Percentiles rank a stretch among this genome's conserved stretches.
These are phyloP conservation scores for Naganishia vaughanmartiniae DNA, from an alignment of 768 basidiomycete genomes.

Conservation along the genomic window DNA sequence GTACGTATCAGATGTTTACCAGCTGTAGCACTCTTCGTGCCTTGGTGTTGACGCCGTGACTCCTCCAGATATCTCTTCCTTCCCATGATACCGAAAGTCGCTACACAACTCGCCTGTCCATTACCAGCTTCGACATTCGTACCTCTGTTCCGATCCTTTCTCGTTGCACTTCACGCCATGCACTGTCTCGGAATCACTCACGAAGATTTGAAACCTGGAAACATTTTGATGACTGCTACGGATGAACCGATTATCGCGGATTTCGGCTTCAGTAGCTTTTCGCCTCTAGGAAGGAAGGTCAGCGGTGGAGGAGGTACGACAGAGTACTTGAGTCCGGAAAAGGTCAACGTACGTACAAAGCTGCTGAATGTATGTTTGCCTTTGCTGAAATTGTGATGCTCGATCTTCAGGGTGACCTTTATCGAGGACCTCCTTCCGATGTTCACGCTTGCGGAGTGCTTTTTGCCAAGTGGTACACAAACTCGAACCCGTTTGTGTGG, in stretches of 20 bases:
- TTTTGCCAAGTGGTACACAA: constrained; percentile 39
- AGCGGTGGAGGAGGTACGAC: constrained; percentile 46
- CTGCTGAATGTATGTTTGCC: not conserved
- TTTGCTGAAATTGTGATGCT: not conserved
- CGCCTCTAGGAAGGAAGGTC: constrained; percentile 34
- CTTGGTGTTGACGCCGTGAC: not conserved
- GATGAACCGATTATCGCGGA: constrained; percentile 43
- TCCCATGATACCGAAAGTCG: constrained; percentile 29
- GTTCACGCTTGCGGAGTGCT: constrained; percentile 50
- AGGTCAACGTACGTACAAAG: constrained; percentile 37
- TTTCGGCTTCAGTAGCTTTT: constrained; percentile 49
- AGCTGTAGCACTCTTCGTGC: not conserved
- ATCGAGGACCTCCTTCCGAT: constrained; percentile 43
- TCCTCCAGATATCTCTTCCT: constrained; percentile 44
- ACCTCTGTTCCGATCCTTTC: constrained; percentile 44
- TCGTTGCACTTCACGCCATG: constrained; percentile 38
- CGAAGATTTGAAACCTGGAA: constrained; percentile 56
- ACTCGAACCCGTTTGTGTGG: constrained; percentile 40
- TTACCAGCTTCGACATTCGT: constrained; percentile 31
- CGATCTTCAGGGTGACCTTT: constrained; percentile 32
- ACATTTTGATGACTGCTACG: constrained; percentile 53
- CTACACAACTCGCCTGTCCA: constrained; percentile 25
- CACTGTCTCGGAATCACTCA: constrained; percentile 55
- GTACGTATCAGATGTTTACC: constrained; percentile 34
- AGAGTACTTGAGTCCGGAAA: constrained; percentile 50